phyloP scores from a whole-genome alignment of 1,284 basidiomycete genomes.

The Ganoderma boninense region DNA sequence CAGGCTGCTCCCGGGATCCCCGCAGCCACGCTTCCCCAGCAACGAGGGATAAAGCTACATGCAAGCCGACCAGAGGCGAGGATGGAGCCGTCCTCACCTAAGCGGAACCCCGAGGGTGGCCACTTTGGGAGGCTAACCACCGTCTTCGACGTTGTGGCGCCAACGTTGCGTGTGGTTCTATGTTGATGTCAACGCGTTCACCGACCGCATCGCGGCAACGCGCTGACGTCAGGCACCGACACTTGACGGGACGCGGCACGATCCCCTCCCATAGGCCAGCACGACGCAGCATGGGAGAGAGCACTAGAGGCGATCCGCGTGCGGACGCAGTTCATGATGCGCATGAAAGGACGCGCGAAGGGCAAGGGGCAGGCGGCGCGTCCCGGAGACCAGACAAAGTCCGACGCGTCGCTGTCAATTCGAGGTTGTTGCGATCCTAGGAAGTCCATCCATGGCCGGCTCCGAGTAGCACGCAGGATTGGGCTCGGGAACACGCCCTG shows the following conservation, averaged over 20 bases:
- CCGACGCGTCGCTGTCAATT: neutral
- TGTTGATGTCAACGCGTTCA: neutral
- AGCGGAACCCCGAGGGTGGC: neutral
- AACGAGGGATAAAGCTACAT: slow-evolving; percentile 1
- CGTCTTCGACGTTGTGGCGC: neutral
- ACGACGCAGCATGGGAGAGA: neutral
- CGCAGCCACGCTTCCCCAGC: neutral
- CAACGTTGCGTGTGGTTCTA: slow-evolving; percentile 5
- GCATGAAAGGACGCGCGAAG: neutral
- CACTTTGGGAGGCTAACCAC: neutral
- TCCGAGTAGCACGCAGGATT: neutral
- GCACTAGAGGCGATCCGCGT: neutral
- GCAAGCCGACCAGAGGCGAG: neutral
- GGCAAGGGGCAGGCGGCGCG: neutral
- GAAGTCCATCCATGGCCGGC: neutral
- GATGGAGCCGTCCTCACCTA: neutral
- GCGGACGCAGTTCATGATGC: neutral
- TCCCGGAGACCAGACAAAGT: neutral
- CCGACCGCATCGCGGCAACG: slow-evolving; percentile 4
- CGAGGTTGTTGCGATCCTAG: neutral
- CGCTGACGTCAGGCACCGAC: neutral
- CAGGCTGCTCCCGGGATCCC: neutral
- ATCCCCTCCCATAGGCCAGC: neutral
- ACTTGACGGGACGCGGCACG: neutral
- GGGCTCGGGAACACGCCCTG: neutral